Evolutionary conservation across 2,329 filamentous ascomycete genomes (phyloP), one percentile per base, ranked within the genome.

Genomic region (Beauveria sp.): DNA sequence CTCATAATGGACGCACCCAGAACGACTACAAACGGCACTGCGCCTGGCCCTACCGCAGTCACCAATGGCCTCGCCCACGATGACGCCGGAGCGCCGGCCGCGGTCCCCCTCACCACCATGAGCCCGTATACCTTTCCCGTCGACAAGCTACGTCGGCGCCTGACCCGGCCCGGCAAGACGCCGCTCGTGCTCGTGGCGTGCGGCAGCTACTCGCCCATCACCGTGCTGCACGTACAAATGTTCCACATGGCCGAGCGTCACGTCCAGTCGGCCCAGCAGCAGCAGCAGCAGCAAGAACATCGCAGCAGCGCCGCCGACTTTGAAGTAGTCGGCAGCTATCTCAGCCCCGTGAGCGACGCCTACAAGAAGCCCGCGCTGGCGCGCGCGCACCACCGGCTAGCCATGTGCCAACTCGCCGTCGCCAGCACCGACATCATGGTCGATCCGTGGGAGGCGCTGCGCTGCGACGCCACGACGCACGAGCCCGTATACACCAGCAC

Each of bases 401-500:
- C 87, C 64, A 96, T 96, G 91, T 95, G 90, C 74, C 83, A 88
- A 69, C 79, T 93, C 34, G 91, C 90, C 12, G 87, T 91, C 26
- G 82, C 84, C 66, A 80, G 88, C 61, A 83, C 84, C 68, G 91
- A 88, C 85, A 79, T 93, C 64, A 90, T 90, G 84, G 88, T 93
- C 50, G 90, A 95, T 72, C 85, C 88, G 0, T 93, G 88, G 87
- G 91, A 96, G 79, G 88, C 90, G 43, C 45, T 64, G 40, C 66
- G 65, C 46, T 62, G 61, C 38, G 66, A 67, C 54, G 60, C 56
- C 3, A 31, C 43, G 12, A 57, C 60, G 10, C 62, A 89, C 63
- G 88, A 93, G 74, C 86, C 88, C 64, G 84, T 89, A 64, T 96
- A 96, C 71, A 87, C 90, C 62, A 90, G 90, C 16, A 96, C 92